Percentiles rank a stretch among this genome's conserved stretches.
These are phyloP conservation scores for Sporothrix curviconia DNA, from an alignment of 2,329 filamentous ascomycete species.

Conservation along the genomic window DNA sequence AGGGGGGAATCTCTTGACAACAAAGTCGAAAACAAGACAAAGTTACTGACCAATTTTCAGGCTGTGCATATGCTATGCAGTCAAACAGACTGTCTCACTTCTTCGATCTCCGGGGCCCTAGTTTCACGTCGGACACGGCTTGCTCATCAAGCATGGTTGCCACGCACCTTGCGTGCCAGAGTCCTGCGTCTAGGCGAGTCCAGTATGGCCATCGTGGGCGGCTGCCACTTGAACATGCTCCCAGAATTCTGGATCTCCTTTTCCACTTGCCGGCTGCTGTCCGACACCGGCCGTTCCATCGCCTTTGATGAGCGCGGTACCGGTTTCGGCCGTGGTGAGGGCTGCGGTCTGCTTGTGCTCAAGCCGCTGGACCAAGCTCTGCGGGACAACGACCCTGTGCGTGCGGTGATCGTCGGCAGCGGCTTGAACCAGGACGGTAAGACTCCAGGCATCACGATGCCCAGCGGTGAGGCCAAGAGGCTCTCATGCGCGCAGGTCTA, in stretches of 20 bases:
- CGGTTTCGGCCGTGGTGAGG: slow-evolving; percentile 58
- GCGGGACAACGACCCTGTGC: slow-evolving; percentile 47
- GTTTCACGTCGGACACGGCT: slow-evolving; percentile 46
- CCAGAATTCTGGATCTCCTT: slow-evolving; percentile 43
- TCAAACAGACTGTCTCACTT: slow-evolving; percentile 50
- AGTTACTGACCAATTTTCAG: slow-evolving; percentile 22
- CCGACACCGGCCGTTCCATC: slow-evolving; percentile 44
- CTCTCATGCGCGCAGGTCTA: slow-evolving; percentile 40
- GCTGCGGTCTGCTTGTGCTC: slow-evolving; percentile 47
- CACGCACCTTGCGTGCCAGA: slow-evolving; percentile 44
- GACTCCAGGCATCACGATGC: slow-evolving; percentile 51
- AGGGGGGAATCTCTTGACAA: too few relatives aligned
- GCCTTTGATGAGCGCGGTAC: slow-evolving; percentile 46
- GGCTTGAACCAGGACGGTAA: slow-evolving; percentile 51
- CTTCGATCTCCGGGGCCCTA: slow-evolving; percentile 48
- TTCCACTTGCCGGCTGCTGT: slow-evolving; percentile 41
- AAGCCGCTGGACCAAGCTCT: slow-evolving; percentile 52
- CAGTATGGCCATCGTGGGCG: slow-evolving; percentile 40
- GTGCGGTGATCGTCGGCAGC: slow-evolving; percentile 44
- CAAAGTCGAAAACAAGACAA: too few relatives aligned
- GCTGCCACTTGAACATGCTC: slow-evolving; percentile 41
- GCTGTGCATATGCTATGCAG: slow-evolving; percentile 44
- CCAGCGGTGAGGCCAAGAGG: slow-evolving; percentile 42
- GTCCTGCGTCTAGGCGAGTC: slow-evolving; percentile 41
- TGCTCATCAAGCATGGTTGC: slow-evolving; percentile 47